These are phyloP conservation scores for Pleurotus citrinopileatus DNA, from an alignment of 768 basidiomycete genomes.

Conservation along the genomic window DNA sequence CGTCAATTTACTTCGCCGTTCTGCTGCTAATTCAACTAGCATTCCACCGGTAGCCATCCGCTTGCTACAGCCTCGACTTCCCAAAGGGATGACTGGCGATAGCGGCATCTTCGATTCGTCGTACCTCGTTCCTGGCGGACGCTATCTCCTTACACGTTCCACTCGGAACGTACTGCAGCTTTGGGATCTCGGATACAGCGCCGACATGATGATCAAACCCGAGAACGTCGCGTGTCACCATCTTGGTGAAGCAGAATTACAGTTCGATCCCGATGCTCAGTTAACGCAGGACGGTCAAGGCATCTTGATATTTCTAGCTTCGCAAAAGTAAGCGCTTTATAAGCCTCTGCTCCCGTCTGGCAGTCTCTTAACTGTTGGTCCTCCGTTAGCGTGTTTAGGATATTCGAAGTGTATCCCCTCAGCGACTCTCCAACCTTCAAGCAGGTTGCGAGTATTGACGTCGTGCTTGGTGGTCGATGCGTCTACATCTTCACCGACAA, in stretches of 20 bases:
- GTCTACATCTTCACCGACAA: constrained; percentile 8
- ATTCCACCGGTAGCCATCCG: constrained; percentile 14
- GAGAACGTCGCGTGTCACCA: constrained; percentile 12
- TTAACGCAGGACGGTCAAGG: constrained; percentile 11
- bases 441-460: constrained; percentile 2
- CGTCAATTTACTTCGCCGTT: constrained; percentile 8
- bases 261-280: constrained; percentile 11
- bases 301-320: constrained; percentile 12
- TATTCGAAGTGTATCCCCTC: constrained; percentile 10
- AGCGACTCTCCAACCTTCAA: constrained; percentile 4
- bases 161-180: constrained; percentile 16
- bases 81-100: constrained; percentile 7
- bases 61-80: constrained; percentile 15
- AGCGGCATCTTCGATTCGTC: constrained; percentile 10
- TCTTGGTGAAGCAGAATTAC: neutral
- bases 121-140: constrained; percentile 28
- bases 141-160: constrained; percentile 24
- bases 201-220: constrained; percentile 16
- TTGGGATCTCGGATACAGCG: constrained; percentile 25
- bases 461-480: neutral
- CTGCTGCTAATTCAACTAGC: neutral
- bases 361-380: neutral
- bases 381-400: constrained; percentile 1
- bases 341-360: neutral
- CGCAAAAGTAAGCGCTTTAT: neutral